Evolutionary conservation across 495 filamentous ascomycete genomes (phyloP), one percentile per base, ranked within the genome.

Genomic region (Lepraria neglecta): DNA sequence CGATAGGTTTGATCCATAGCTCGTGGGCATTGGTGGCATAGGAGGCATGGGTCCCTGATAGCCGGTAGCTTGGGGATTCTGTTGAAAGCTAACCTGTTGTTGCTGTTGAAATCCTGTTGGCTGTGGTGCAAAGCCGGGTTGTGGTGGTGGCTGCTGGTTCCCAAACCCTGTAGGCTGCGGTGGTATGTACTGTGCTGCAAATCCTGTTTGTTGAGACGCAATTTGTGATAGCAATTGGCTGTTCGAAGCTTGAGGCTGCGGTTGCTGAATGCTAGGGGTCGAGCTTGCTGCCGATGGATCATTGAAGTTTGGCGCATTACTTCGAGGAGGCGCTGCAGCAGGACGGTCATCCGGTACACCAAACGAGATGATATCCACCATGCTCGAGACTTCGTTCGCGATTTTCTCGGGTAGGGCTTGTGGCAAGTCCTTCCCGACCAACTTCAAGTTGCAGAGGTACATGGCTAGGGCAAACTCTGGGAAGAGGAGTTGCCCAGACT

Each of bases 341-440:
- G 86, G 82, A 19, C 75, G 79, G 17, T 92, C 87, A 66, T 98
- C 95, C 0, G 84, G 84, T 21, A 97, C 84, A 61, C 89, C 89
- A 71, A 97, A 97, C 21, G 92, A 96, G 65, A 99, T 99, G 47
- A 97, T 97, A 70, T 99, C 95, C 40, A 99, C 95, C 94, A 99
- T 97, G 69, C 95, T 95, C 11, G 92, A 97, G 33, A 99, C 95
- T 74, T 99, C 95, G 70, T 97, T 99, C 73, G 82, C 87, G 52
- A 97, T 84, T 45, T 82, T 87, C 45, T 97, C 92, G 0, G 95
- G 92, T 3, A 99, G 76, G 14, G 70, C 70, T 1, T 77, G 66
- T 2, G 95, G 95, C 11, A 99, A 69, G 0, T 83, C 76, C 72
- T 95, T 96, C 33, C 92, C 92, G 17, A 89, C 89, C 17, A 97